These are phyloP conservation scores for Amanita pallidorosea DNA, from an alignment of 768 basidiomycete species.

Conservation along the genomic window DNA sequence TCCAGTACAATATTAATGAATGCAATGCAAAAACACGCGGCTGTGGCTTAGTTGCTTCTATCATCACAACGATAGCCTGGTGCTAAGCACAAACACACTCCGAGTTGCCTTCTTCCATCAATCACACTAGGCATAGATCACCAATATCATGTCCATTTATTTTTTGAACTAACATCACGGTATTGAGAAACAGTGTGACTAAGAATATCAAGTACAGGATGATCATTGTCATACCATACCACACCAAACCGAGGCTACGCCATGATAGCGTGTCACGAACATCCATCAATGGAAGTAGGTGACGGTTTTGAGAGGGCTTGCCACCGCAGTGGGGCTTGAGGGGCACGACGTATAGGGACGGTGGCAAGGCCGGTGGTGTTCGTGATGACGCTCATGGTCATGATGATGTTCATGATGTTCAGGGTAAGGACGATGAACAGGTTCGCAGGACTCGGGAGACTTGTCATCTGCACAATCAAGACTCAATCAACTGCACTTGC, in stretches of 20 bases:
- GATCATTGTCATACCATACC: not conserved
- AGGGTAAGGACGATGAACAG: not conserved
- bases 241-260: not conserved
- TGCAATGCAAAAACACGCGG: no score
- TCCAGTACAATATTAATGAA: no score
- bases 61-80: no score
- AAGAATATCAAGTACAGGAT: not conserved
- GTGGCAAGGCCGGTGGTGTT: not conserved
- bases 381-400: not conserved
- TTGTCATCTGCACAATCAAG: not conserved
- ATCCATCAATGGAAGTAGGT: not conserved
- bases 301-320: not conserved
- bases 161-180: not conserved
- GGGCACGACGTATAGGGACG: not conserved
- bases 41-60: no score
- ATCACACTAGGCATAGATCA: not conserved
- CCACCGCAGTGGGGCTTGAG: not conserved
- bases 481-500: conserved; percentile 4
- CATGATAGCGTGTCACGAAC: not conserved
- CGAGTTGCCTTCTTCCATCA: no score
- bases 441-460: not conserved
- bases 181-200: not conserved
- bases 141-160: no score
- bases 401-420: not conserved
- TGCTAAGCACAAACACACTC: no score